Base-by-base conservation (phyloP, 768 basidiomycete genomes). In the Serendipita sp. region DNA sequence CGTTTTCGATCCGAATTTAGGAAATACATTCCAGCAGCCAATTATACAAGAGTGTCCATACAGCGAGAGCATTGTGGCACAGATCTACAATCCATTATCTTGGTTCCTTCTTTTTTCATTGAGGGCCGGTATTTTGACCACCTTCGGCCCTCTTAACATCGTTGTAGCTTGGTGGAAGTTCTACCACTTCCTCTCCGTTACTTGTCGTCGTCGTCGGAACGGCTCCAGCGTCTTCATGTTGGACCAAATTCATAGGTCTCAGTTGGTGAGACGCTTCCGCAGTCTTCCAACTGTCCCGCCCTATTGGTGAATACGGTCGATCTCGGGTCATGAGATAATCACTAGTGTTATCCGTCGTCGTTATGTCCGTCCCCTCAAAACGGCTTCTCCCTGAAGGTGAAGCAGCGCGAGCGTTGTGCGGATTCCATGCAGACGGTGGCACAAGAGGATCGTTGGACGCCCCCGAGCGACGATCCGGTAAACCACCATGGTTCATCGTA, bases 161-260 rank as follows among this genome's bases (percentile, higher is more conserved):
- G 32, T 86, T 88, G 73, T 92, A 92, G 35, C 88, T 88, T 1
- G 89, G 89, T 13, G 89, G 89, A 58, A 92, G 78, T 73, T 92
- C 89, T 53, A 92, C 82, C 47, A 88, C 89, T 73, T 18, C 63
- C 5, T 88, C 89, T 15, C 81, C 71, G 68, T 83, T 80, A 16
- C 76, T 78, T 24, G 5, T 74, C 75, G 1, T 73, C 75, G 15
- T 70, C 65, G 78, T 79, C 3, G 83, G 80, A 5, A 74, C 74
- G 11, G 35, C 68, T 1, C 89, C 89, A 0, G 86, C 89, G 71
- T 92, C 89, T 68, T 90, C 88, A 69, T 92, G 89, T 73, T 91
- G 89, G 51, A 91, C 80, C 69, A 89, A 81, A 70, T 91, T 90
- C 38, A 92, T 83, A 0, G 87, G 79, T 53, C 88, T 76, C 75